phyloP scores from a whole-genome alignment of 78 protist species.

The Dictyostelium citrinum region DNA sequence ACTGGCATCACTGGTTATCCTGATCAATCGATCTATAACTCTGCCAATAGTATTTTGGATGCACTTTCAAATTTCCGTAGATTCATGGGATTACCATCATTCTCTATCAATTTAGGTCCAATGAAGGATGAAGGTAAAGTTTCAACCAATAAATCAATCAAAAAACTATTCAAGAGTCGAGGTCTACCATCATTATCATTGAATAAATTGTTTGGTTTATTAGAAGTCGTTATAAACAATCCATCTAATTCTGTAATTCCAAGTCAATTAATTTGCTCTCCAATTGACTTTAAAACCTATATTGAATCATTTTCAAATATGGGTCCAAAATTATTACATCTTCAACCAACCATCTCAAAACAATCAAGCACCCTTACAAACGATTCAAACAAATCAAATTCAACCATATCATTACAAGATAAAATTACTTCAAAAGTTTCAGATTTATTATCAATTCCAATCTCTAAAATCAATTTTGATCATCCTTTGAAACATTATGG shows the following conservation, averaged over 20 bases:
- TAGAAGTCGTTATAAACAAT: conserved; percentile 1
- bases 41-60: conserved; percentile 84
- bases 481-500: conserved; percentile 52
- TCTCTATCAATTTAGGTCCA: conserved; percentile 77
- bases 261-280: conserved; percentile 6
- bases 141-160: conserved; percentile 20
- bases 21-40: conserved; percentile 78
- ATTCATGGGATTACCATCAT: conserved; percentile 27
- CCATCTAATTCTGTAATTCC: not conserved
- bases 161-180: not conserved
- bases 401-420: not conserved
- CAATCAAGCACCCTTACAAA: not conserved
- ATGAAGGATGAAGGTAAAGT: conserved; percentile 43
- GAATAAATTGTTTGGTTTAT: conserved; percentile 34
- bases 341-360: not conserved
- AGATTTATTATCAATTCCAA: conserved; percentile 10
- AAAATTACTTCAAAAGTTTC: not conserved
- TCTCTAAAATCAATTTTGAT: conserved; percentile 20
- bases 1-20: conserved; percentile 55
- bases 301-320: not conserved
- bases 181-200: conserved; percentile 38
- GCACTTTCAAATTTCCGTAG: conserved; percentile 43
- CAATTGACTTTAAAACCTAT: conserved; percentile 10
- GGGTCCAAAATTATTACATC: conserved; percentile 29
- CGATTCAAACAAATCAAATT: not conserved